These are phyloP conservation scores for Eucalyptus caleyi DNA, from an alignment of 345 rosid genomes.

Conservation along the genomic window DNA sequence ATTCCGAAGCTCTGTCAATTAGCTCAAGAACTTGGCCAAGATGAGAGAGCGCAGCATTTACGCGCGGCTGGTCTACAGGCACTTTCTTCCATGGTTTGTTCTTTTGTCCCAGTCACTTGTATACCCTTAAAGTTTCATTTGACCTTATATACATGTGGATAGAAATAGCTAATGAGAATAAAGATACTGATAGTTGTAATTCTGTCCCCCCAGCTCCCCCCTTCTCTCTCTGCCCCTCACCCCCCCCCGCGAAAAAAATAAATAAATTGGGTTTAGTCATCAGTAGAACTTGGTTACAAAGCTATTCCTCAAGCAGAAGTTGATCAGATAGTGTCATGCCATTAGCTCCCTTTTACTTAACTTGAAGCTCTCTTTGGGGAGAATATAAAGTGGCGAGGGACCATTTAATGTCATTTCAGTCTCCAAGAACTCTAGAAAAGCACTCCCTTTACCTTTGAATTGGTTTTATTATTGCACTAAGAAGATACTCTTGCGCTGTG, in stretches of 20 bases:
- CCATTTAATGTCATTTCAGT: not conserved
- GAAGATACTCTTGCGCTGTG: not conserved
- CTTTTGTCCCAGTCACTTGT: not conserved
- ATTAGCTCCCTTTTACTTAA: not conserved
- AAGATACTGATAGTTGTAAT: not conserved
- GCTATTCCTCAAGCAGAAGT: not conserved
- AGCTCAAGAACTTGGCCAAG: constrained; percentile 74
- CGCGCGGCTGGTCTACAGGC: constrained; percentile 79
- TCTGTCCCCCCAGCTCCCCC: not conserved
- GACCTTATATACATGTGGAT: not conserved
- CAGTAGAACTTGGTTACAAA: not conserved
- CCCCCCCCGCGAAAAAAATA: not conserved
- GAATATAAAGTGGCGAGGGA: not conserved
- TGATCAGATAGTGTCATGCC: not conserved
- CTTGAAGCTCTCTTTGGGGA: not conserved
- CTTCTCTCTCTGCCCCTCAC: not conserved
- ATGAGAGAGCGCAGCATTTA: constrained; percentile 41
- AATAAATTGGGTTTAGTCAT: not conserved
- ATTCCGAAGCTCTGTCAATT: constrained; percentile 79
- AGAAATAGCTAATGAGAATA: not conserved
- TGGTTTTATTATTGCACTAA: not conserved
- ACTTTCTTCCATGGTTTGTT: constrained; percentile 81
- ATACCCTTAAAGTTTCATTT: not conserved
- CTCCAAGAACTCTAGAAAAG: not conserved
- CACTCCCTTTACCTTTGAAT: not conserved